Percentiles rank a stretch among this genome's conserved stretches.
phyloP scores from a whole-genome alignment of 208 protist genomes.

The Wallacemonas sp. region DNA sequence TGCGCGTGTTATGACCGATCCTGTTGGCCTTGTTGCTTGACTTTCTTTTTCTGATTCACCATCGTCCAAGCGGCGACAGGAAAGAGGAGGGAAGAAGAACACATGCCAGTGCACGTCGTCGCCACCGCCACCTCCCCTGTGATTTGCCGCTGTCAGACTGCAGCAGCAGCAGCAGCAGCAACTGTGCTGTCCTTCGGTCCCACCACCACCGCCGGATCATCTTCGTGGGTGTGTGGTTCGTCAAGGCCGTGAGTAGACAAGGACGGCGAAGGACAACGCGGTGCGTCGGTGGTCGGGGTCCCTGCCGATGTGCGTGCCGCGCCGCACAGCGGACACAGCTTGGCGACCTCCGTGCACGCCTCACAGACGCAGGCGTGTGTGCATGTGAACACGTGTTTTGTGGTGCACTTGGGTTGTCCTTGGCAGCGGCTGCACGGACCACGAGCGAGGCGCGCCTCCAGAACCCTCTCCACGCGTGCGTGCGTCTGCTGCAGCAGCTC shows the following conservation, averaged over 20 bases:
- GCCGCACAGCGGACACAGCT: slow-evolving; percentile 58
- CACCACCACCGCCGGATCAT: slow-evolving; percentile 5
- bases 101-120: too few relatives aligned
- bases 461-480: slow-evolving; percentile 32
- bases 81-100: background rate
- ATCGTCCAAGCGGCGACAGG: too few relatives aligned
- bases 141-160: too few relatives aligned
- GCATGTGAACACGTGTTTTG: slow-evolving; percentile 28
- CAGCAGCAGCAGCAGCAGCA: background rate
- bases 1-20: too few relatives aligned
- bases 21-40: too few relatives aligned
- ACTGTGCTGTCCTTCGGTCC: background rate
- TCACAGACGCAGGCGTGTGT: slow-evolving; percentile 38
- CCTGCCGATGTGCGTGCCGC: slow-evolving; percentile 2
- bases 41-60: too few relatives aligned
- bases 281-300: too few relatives aligned
- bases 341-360: slow-evolving; percentile 22
- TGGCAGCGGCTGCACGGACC: slow-evolving; percentile 45
- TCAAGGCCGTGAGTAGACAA: too few relatives aligned
- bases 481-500: slow-evolving; percentile 32
- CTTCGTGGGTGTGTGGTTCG: background rate
- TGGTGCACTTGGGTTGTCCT: slow-evolving; percentile 2
- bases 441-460: slow-evolving; percentile 33
- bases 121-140: too few relatives aligned
- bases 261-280: too few relatives aligned